phyloP scores from a whole-genome alignment of 768 basidiomycete genomes.

The Leccinum rimulosum region DNA sequence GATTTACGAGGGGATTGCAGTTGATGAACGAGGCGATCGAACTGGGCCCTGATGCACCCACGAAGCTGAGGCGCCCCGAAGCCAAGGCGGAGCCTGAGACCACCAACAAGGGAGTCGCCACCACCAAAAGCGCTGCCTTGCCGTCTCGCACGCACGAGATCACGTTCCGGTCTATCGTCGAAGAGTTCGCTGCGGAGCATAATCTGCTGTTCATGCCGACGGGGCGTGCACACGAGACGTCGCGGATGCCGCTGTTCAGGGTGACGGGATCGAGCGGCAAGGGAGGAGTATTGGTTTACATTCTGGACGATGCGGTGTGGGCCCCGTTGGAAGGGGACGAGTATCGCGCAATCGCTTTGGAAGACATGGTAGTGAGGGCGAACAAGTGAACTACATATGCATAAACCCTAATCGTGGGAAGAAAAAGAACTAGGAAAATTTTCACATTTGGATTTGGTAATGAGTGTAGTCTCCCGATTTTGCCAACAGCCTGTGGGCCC shows the following conservation, averaged over 20 bases:
- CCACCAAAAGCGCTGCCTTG: constrained; percentile 33
- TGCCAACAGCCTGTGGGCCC: too few species aligned
- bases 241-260: constrained; percentile 87
- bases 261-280: constrained; percentile 82
- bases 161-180: constrained; percentile 90
- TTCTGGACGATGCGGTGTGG: constrained; percentile 94
- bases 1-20: constrained; percentile 86
- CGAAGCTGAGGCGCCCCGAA: constrained; percentile 66
- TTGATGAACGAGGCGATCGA: constrained; percentile 94
- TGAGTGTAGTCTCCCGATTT: too few species aligned
- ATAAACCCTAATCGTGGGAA: too few species aligned
- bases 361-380: constrained; percentile 82
- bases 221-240: constrained; percentile 78
- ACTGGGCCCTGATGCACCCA: constrained; percentile 74
- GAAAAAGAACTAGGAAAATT: too few species aligned
- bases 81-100: constrained; percentile 47
- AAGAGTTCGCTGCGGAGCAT: constrained; percentile 81
- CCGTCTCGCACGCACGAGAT: constrained; percentile 72
- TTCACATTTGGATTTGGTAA: too few species aligned
- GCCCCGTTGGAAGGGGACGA: constrained; percentile 59
- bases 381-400: constrained; percentile 25
- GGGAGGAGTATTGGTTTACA: constrained; percentile 85
- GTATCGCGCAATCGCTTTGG: constrained; percentile 77
- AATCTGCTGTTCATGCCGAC: constrained; percentile 89
- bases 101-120: constrained; percentile 27